Evolutionary conservation across 2,329 filamentous ascomycete species (phyloP).

Genomic region (Lecanicillium sp.): DNA sequence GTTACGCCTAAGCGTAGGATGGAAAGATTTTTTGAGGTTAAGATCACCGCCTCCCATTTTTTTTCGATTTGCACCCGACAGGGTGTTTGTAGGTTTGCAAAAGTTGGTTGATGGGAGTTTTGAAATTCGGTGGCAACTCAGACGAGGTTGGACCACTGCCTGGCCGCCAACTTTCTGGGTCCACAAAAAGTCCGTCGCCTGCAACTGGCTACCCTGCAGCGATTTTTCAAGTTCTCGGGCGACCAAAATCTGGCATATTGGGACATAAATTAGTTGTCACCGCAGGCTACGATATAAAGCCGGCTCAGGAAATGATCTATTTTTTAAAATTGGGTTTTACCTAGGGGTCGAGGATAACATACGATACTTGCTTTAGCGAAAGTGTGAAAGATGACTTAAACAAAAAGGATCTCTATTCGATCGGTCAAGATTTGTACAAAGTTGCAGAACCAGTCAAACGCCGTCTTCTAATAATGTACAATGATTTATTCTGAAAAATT

Average conservation of each 20-base stretch:
- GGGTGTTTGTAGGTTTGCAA: constrained; percentile 3
- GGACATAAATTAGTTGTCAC: no score
- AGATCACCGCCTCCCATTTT: constrained; percentile 91
- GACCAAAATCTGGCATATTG: no score
- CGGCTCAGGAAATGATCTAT: no score
- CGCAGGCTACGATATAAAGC: no score
- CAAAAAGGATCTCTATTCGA: no score
- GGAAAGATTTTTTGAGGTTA: constrained; percentile 92
- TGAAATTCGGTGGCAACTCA: not conserved
- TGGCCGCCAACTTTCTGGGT: not conserved
- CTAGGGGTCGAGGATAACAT: no score
- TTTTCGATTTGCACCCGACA: constrained; percentile 26
- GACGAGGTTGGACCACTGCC: not conserved
- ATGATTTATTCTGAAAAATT: not conserved
- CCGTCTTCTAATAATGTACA: not conserved
- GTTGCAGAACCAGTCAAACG: not conserved
- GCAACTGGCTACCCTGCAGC: not conserved
- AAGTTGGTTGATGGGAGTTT: constrained; percentile 12
- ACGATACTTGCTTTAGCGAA: no score
- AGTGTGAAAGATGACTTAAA: no score
- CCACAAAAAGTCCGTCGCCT: not conserved
- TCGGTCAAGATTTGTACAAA: constrained; percentile 4
- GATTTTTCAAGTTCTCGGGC: no score
- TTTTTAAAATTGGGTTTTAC: no score
- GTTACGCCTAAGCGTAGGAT: constrained; percentile 84